Evolutionary conservation across 345 rosid species (phyloP).

Genomic region (Alliaria petiolata): DNA sequence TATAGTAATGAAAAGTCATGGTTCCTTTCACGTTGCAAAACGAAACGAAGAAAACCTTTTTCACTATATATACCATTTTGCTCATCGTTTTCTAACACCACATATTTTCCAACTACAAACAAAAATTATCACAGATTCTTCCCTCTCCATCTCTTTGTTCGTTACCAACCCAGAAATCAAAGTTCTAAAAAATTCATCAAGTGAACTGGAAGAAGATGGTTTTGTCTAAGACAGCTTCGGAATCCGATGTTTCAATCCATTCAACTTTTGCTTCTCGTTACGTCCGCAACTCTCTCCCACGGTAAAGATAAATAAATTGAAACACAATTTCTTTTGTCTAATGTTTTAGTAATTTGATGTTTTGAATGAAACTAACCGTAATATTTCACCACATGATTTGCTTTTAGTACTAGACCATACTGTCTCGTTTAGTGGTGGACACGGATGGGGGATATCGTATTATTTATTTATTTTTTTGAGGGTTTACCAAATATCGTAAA

Average conservation of each 20-base stretch:
- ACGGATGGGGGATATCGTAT: no score
- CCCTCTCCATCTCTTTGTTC: not conserved
- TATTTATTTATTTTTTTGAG: no score
- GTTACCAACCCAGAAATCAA: not conserved
- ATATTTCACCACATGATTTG: no score
- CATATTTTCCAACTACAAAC: conserved; percentile 1
- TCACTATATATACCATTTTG: conserved; percentile 28
- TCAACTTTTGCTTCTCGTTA: conserved; percentile 89
- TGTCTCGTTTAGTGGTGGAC: no score
- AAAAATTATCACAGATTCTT: not conserved
- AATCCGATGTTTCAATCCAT: conserved; percentile 71
- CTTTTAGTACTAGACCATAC: no score
- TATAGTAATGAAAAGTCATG: conserved; percentile 10
- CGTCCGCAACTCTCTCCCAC: conserved; percentile 69
- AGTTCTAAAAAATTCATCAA: not conserved
- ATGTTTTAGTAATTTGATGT: no score
- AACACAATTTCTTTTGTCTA: no score
- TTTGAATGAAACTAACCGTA: no score
- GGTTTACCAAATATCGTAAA: no score
- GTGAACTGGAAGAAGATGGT: conserved; percentile 42
- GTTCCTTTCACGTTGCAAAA: conserved; percentile 21
- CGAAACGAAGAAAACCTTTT: not conserved
- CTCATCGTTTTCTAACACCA: conserved; percentile 14
- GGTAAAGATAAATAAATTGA: conserved; percentile 28
- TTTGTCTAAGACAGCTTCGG: conserved; percentile 56